Base-by-base conservation (phyloP, 2,329 filamentous ascomycete genomes). In the Fusarium agapanthi region DNA sequence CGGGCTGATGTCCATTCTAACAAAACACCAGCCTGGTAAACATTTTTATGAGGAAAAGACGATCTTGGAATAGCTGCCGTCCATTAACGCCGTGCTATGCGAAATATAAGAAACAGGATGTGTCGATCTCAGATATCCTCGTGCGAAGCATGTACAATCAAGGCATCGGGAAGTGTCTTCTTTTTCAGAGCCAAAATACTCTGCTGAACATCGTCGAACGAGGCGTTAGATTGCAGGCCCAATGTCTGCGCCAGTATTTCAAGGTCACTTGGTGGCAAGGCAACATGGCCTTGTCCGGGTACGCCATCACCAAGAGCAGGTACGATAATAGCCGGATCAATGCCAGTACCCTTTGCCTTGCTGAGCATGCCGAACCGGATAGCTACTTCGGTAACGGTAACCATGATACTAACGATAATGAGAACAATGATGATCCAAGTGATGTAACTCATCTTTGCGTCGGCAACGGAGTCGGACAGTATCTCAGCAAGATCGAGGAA, bases 351-450 rank as follows among this genome's bases (percentile, higher is more conserved):
- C 32, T 76, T 77, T 28, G 76, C 76, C 56, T 78, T 73, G 57
- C 54, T 73, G 51, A 97, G 83, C 60, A 97, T 92, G 34, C 87
- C 91, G 79, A 98, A 98, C 12, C 96, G 89, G 56, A 99, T 85
- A 61, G 92, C 90, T 14, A 98, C 95, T 83, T 99, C 96, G 7
- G 92, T 91, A 56, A 94, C 92, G 5, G 96, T 98, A 59, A 99
- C 94, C 58, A 95, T 86, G 78, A 99, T 98, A 79, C 92, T 95
- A 74, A 98, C 86, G 51, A 97, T 83, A 79, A 99, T 99, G 50
- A 99, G 88, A 50, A 97, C 88, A 78, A 99, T 99, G 81, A 98
- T 92, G 81, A 99, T 98, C 95, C 95, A 98, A 2, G 96, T 99
- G 80, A 98, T 97, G 74, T 88, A 88, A 75, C 94, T 97, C 93